phyloP scores from a whole-genome alignment of 2,329 filamentous ascomycete species.

The Fusarium sp. region DNA sequence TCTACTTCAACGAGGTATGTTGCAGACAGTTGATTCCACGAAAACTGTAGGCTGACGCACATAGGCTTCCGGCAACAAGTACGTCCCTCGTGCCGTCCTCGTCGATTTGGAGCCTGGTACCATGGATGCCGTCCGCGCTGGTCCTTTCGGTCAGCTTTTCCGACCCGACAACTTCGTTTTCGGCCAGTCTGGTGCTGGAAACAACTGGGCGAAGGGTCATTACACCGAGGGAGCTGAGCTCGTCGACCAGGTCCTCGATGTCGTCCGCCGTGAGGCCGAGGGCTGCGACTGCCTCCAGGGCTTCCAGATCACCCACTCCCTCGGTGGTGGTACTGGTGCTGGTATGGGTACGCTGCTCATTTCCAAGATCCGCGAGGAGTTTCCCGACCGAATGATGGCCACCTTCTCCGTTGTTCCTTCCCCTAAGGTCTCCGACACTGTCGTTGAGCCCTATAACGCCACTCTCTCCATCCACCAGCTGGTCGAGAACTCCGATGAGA shows the following conservation, averaged over 20 bases:
- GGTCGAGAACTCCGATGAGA: constrained; percentile 99
- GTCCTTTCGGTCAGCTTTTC: constrained; percentile 99
- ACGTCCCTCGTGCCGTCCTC: constrained; percentile 98
- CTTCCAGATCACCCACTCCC: constrained; percentile 99
- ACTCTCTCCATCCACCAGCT: constrained; percentile 99
- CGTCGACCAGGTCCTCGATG: constrained; percentile 97
- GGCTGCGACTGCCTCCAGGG: constrained; percentile 99
- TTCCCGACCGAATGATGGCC: constrained; percentile 99
- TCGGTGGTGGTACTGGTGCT: constrained; percentile 99
- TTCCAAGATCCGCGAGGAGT: constrained; percentile 99
- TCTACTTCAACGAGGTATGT: constrained; percentile 90
- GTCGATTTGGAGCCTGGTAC: constrained; percentile 99
- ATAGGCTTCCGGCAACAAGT: constrained; percentile 97
- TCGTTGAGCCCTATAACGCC: constrained; percentile 99
- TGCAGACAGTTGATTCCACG: neutral
- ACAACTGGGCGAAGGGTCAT: constrained; percentile 99
- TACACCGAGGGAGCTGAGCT: constrained; percentile 99
- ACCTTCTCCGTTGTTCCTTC: constrained; percentile 99
- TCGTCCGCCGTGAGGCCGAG: constrained; percentile 98
- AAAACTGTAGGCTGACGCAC: constrained; percentile 32
- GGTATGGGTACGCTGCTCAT: constrained; percentile 99
- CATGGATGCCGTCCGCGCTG: constrained; percentile 98
- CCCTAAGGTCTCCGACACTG: constrained; percentile 99
- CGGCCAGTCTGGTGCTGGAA: constrained; percentile 98
- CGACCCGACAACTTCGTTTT: constrained; percentile 99